Conservation (phyloP, 148 eudicot genomes). For the Silene uniflora region DNA sequence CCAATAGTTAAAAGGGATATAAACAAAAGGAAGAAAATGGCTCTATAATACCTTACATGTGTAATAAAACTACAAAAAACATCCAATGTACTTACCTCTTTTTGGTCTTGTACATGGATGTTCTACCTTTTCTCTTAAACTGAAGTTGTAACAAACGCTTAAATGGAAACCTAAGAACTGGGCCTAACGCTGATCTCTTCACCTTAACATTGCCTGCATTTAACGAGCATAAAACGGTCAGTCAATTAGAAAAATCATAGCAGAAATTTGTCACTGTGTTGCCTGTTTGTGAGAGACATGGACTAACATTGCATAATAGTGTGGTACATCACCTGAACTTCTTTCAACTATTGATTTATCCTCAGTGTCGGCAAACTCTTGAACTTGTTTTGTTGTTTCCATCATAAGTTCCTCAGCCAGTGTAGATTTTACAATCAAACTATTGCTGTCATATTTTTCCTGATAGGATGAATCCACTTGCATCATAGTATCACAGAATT, state of each 20-base stretch:
- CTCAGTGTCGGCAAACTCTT: conserved; percentile 5
- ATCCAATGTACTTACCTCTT: conserved; percentile 29
- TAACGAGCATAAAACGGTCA: neutral
- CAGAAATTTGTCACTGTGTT: conserved; percentile 1
- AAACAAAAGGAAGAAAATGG: neutral
- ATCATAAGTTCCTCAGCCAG: conserved; percentile 1
- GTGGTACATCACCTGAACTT: conserved; percentile 20
- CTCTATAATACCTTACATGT: conserved; percentile 12
- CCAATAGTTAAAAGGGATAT: neutral
- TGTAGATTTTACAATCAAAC: conserved; percentile 8
- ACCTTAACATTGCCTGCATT: conserved; percentile 44
- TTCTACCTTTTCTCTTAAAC: conserved; percentile 45
- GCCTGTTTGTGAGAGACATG: conserved; percentile 1
- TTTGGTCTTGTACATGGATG: conserved; percentile 29
- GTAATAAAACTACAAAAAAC: conserved; percentile 3
- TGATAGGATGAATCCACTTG: conserved; percentile 7
- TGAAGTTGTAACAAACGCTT: conserved; percentile 47
- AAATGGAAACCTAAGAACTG: conserved; percentile 45
- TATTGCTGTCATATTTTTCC: neutral
- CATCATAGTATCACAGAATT: conserved; percentile 1
- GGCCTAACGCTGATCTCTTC: conserved; percentile 26
- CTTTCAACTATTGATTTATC: conserved; percentile 7
- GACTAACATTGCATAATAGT: neutral
- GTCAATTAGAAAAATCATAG: conserved; percentile 3
- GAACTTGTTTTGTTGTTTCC: conserved; percentile 16